phyloP scores from a whole-genome alignment of 2,329 filamentous ascomycete species.

The Alternaria incomplexa region DNA sequence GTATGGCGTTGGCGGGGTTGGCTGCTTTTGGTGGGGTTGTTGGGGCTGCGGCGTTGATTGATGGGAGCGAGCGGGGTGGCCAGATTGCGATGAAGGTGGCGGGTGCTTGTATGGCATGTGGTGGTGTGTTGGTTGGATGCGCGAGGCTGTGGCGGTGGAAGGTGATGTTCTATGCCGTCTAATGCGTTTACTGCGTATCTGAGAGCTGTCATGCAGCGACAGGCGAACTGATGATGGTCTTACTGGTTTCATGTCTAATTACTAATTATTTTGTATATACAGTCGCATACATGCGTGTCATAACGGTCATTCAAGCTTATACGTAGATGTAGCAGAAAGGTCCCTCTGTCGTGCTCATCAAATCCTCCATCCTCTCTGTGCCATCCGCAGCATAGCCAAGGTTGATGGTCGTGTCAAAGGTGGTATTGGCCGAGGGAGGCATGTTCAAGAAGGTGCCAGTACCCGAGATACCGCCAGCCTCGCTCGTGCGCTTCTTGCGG shows the following conservation, averaged over 20 bases:
- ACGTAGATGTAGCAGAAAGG: constrained; percentile 46
- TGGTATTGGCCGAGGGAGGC: constrained; percentile 54
- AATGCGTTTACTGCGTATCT: no score
- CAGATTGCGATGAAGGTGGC: constrained; percentile 1
- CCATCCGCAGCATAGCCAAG: constrained; percentile 45
- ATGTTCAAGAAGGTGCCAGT: constrained; percentile 54
- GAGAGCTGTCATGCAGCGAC: no score
- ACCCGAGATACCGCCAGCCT: constrained; percentile 46
- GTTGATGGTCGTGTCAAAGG: constrained; percentile 52
- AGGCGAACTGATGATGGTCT: no score
- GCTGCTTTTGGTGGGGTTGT: constrained; percentile 12
- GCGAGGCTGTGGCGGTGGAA: background rate
- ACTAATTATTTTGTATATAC: background rate
- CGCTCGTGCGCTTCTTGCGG: constrained; percentile 38
- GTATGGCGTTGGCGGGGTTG: constrained; percentile 5
- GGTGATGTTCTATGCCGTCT: no score
- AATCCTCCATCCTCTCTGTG: constrained; percentile 27
- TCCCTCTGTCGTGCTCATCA: constrained; percentile 41
- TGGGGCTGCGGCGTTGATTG: constrained; percentile 8
- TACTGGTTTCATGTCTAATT: background rate
- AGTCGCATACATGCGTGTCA: background rate
- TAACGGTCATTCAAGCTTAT: constrained; percentile 8
- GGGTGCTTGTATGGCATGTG: constrained; percentile 1
- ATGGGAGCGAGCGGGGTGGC: constrained; percentile 4
- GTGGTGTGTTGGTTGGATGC: background rate